Evolutionary conservation across 2,329 filamentous ascomycete species (phyloP).

Genomic region (Sporothrix euskadiensis): DNA sequence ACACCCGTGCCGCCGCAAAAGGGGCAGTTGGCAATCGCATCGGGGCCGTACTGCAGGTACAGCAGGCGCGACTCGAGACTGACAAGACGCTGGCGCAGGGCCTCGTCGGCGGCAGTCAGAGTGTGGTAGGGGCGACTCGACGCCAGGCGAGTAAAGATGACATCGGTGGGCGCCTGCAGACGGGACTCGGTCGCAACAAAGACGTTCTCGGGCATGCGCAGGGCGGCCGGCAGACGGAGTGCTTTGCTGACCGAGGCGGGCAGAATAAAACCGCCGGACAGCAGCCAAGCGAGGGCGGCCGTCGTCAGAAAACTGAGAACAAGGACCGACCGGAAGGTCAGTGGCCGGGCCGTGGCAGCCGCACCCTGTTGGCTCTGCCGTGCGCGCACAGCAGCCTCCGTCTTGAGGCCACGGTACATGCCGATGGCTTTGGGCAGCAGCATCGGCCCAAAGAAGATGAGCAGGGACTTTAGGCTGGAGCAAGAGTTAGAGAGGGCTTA

Average conservation of each 20-base stretch:
- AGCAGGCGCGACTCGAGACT: slow-evolving; percentile 72
- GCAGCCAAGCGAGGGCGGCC: slow-evolving; percentile 25
- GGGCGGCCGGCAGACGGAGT: slow-evolving; percentile 57
- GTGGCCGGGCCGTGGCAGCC: slow-evolving; percentile 52
- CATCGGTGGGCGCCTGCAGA: slow-evolving; percentile 79
- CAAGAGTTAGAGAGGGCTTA: background rate
- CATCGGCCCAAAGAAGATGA: slow-evolving; percentile 68
- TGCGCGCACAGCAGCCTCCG: slow-evolving; percentile 46
- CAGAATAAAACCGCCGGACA: slow-evolving; percentile 26
- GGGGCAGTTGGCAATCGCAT: slow-evolving; percentile 70
- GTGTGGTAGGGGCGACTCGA: slow-evolving; percentile 49
- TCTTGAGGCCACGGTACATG: slow-evolving; percentile 61
- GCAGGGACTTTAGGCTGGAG: slow-evolving; percentile 55
- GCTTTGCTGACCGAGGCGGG: slow-evolving; percentile 46
- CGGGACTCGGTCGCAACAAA: slow-evolving; percentile 77
- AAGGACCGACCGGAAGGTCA: slow-evolving; percentile 58
- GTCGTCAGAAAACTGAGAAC: slow-evolving; percentile 55
- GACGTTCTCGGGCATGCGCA: slow-evolving; percentile 74
- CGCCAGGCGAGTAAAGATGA: slow-evolving; percentile 76
- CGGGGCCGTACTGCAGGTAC: slow-evolving; percentile 81
- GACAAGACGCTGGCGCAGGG: slow-evolving; percentile 67
- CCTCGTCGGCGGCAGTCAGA: slow-evolving; percentile 61
- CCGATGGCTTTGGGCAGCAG: slow-evolving; percentile 66
- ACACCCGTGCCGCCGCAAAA: slow-evolving; percentile 61
- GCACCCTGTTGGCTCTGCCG: slow-evolving; percentile 42